phyloP scores from a whole-genome alignment of 208 protist species.

The Leptomonas pyrrhocoris region DNA sequence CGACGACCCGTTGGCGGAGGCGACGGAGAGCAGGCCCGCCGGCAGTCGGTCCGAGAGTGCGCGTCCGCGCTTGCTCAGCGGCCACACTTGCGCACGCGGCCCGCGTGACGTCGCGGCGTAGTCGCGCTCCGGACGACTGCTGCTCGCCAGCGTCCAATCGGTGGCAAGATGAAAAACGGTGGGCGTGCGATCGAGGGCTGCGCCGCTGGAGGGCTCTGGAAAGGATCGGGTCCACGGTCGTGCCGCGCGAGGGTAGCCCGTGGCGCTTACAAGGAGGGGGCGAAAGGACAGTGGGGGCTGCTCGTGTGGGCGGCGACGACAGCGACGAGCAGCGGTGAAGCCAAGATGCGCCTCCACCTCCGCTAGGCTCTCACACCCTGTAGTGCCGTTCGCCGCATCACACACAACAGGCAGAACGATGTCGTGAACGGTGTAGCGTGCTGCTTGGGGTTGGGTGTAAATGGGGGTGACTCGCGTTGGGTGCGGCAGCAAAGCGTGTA shows the following conservation, averaged over 20 bases:
- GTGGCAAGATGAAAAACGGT: slow-evolving; percentile 32
- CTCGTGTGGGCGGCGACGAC: neutral
- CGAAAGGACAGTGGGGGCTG: slow-evolving; percentile 29
- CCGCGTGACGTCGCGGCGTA: slow-evolving; percentile 50
- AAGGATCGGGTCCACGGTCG: slow-evolving; percentile 70
- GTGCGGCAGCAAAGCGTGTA: neutral
- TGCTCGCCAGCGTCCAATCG: slow-evolving; percentile 42
- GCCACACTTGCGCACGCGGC: slow-evolving; percentile 40
- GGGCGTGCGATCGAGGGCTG: neutral
- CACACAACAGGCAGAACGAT: slow-evolving; percentile 22
- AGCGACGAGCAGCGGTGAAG: slow-evolving; percentile 1
- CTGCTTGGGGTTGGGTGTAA: slow-evolving; percentile 23
- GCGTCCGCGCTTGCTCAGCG: slow-evolving; percentile 67
- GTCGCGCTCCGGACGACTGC: slow-evolving; percentile 24
- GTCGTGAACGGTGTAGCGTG: slow-evolving; percentile 24
- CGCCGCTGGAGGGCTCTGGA: slow-evolving; percentile 34
- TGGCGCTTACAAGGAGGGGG: slow-evolving; percentile 29
- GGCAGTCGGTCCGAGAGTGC: slow-evolving; percentile 68
- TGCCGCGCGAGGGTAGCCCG: slow-evolving; percentile 32
- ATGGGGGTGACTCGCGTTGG: neutral
- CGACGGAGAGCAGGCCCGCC: slow-evolving; percentile 54
- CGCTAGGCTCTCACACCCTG: slow-evolving; percentile 21
- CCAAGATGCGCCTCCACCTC: slow-evolving; percentile 20
- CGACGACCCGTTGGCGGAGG: slow-evolving; percentile 24
- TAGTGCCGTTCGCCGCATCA: neutral